Evolutionary conservation across 2,329 filamentous ascomycete species (phyloP).

Genomic region (Nigrospora oryzae): DNA sequence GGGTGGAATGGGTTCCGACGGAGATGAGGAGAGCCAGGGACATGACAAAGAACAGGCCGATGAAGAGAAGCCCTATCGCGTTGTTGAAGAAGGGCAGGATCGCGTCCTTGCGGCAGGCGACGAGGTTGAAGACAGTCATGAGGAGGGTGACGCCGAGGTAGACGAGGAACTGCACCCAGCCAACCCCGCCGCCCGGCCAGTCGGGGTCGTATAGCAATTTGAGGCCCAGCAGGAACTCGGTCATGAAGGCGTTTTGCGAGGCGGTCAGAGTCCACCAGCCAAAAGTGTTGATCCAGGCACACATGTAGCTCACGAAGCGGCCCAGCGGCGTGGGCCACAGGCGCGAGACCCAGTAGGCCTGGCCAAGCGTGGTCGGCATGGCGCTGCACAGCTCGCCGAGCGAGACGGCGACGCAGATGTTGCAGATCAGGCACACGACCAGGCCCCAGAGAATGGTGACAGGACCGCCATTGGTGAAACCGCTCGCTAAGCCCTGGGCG

Average conservation of each 20-base stretch:
- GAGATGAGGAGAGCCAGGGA: constrained; percentile 41
- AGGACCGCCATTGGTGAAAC: constrained; percentile 44
- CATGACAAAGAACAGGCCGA: constrained; percentile 41
- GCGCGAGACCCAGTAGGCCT: constrained; percentile 47
- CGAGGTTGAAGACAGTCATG: constrained; percentile 40
- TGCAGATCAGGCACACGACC: constrained; percentile 41
- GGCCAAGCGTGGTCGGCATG: constrained; percentile 52
- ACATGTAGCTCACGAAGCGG: constrained; percentile 45
- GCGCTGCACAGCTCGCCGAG: constrained; percentile 47
- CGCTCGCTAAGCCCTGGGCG: constrained; percentile 41
- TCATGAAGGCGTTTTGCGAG: constrained; percentile 49
- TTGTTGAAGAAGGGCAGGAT: constrained; percentile 45
- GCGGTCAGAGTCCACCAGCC: constrained; percentile 51
- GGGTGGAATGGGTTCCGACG: constrained; percentile 33
- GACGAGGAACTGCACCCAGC: constrained; percentile 47
- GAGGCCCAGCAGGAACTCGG: constrained; percentile 47
- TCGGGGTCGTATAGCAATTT: constrained; percentile 41
- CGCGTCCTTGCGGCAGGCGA: constrained; percentile 39
- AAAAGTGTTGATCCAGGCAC: constrained; percentile 52
- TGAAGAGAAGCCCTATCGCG: constrained; percentile 45
- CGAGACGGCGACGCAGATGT: constrained; percentile 44
- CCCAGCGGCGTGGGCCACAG: constrained; percentile 29
- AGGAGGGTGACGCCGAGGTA: constrained; percentile 39
- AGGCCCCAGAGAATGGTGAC: constrained; percentile 48
- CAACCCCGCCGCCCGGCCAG: constrained; percentile 33